Evolutionary conservation across 495 filamentous ascomycete species (phyloP).

Genomic region (Staphylotrichum longicolle): DNA sequence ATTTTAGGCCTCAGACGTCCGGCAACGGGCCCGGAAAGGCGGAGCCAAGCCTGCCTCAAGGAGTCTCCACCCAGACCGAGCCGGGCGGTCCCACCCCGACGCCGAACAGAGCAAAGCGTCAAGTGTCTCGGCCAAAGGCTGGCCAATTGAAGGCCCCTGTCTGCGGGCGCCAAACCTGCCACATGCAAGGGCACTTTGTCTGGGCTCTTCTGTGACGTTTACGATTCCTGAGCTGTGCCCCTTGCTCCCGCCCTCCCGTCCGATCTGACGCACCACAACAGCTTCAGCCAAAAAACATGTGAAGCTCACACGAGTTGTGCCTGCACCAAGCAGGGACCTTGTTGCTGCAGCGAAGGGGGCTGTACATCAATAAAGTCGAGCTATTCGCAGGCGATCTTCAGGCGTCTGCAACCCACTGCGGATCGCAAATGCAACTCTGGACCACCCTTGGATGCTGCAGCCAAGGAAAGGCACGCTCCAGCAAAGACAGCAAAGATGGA

Average conservation of each 20-base stretch:
- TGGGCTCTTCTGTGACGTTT: slow-evolving; percentile 5
- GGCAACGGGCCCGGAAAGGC: too few species aligned
- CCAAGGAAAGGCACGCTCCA: background rate
- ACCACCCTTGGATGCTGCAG: background rate
- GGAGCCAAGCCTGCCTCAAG: too few species aligned
- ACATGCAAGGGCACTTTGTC: slow-evolving; percentile 15
- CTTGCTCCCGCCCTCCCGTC: slow-evolving; percentile 1
- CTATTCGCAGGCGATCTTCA: background rate
- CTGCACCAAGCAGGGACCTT: too few species aligned
- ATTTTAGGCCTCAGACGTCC: too few species aligned
- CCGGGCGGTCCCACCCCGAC: too few species aligned
- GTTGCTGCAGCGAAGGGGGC: background rate
- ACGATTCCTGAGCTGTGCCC: background rate
- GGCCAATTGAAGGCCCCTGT: background rate
- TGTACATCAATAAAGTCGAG: background rate
- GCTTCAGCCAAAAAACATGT: background rate
- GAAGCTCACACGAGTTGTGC: too few species aligned
- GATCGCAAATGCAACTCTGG: background rate
- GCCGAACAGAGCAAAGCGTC: background rate
- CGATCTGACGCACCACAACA: slow-evolving; percentile 4
- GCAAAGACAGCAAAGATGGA: background rate
- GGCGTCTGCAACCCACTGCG: background rate
- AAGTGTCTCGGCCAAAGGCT: too few species aligned
- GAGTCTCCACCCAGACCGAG: too few species aligned
- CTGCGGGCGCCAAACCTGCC: background rate